phyloP scores from a whole-genome alignment of 352 stramenopile genomes.

The Blastocystis sp. region DNA sequence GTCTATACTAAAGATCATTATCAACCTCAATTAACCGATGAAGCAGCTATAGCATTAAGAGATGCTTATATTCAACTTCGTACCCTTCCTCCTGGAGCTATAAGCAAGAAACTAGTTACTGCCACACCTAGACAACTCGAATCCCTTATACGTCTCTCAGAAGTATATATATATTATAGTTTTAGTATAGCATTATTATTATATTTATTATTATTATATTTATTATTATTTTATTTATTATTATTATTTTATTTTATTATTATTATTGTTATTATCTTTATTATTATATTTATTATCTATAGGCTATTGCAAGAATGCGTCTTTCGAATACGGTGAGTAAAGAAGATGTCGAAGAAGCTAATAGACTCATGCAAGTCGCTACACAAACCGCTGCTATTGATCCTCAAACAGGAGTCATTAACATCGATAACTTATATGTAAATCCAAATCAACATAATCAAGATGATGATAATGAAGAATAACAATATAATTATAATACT shows the following conservation, averaged over 20 bases:
- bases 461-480: no score
- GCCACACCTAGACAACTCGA: conserved; percentile 60
- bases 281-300: no score
- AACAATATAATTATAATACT: no score
- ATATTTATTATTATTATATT: no score
- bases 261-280: no score
- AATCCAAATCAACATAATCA: no score
- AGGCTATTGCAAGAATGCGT: conserved; percentile 75
- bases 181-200: no score
- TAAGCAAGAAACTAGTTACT: conserved; percentile 77
- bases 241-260: no score
- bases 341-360: conserved; percentile 72
- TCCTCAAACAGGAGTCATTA: conserved; percentile 85
- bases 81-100: conserved; percentile 51
- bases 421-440: conserved; percentile 99
- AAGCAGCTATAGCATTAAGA: conserved; percentile 67
- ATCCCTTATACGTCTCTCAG: conserved; percentile 85
- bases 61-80: conserved; percentile 72
- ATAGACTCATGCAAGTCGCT: conserved; percentile 80
- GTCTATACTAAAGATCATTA: conserved; percentile 73
- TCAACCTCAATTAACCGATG: conserved; percentile 65
- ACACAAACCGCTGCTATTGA: conserved; percentile 88
- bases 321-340: conserved; percentile 53
- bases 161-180: no score
- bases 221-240: no score